phyloP scores from a whole-genome alignment of 495 filamentous ascomycete genomes.

The Xylaria cubensis region DNA sequence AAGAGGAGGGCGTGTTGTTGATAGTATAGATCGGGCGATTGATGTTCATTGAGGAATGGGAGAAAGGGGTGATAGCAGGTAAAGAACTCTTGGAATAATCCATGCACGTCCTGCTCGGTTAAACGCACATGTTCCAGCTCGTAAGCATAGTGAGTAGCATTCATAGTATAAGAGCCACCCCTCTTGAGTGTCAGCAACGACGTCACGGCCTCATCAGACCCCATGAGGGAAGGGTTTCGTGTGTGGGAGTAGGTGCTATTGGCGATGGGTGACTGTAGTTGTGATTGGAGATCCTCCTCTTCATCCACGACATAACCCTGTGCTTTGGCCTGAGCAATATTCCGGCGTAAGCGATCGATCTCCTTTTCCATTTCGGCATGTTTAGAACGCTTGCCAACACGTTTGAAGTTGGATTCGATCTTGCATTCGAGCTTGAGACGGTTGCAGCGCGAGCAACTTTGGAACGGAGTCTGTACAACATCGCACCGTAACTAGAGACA shows the following conservation, averaged over 20 bases:
- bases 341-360: conserved; percentile 63
- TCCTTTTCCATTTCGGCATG: conserved; percentile 94
- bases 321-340: conserved; percentile 53
- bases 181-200: conserved; percentile 77
- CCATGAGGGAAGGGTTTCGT: conserved; percentile 68
- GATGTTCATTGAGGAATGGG: conserved; percentile 76
- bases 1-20: conserved; percentile 77
- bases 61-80: conserved; percentile 83
- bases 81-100: conserved; percentile 85
- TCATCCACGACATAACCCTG: conserved; percentile 59
- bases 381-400: conserved; percentile 86
- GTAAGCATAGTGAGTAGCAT: conserved; percentile 54
- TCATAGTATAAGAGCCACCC: conserved; percentile 59
- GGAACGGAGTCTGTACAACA: conserved; percentile 85
- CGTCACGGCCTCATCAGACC: conserved; percentile 83
- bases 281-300: conserved; percentile 59
- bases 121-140: conserved; percentile 78
- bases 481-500: conserved; percentile 78
- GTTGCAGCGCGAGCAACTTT: conserved; percentile 80
- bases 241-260: conserved; percentile 63
- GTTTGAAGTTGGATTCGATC: conserved; percentile 94
- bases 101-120: conserved; percentile 70
- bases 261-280: conserved; percentile 62
- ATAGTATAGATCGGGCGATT: conserved; percentile 76
- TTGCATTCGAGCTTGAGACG: conserved; percentile 87